phyloP scores from a whole-genome alignment of 1,284 basidiomycete genomes.

The Tetrapyrgos nigripes region DNA sequence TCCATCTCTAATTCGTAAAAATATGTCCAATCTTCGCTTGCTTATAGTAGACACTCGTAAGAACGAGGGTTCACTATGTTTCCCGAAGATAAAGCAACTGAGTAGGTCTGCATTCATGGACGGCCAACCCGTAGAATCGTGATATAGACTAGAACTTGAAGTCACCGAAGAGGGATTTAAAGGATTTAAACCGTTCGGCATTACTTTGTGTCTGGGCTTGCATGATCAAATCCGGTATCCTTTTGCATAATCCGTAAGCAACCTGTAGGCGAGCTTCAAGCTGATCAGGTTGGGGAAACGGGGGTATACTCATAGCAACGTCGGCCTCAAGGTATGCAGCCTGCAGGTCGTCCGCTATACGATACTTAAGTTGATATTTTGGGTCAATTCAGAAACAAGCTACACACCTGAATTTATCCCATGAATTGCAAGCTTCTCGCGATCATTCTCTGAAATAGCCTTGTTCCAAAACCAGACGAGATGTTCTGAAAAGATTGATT shows the following conservation, averaged over 20 bases:
- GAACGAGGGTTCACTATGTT: no score
- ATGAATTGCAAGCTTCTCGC: constrained; percentile 28
- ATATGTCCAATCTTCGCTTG: no score
- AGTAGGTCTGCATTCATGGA: no score
- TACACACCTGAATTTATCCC: constrained; percentile 37
- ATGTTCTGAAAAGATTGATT: constrained; percentile 27
- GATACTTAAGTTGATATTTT: neutral
- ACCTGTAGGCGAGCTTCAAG: constrained; percentile 32
- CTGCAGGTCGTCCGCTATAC: constrained; percentile 39
- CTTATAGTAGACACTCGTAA: no score
- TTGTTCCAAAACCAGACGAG: constrained; percentile 39
- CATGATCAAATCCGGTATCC: constrained; percentile 37
- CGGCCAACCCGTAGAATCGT: no score
- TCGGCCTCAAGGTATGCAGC: constrained; percentile 34
- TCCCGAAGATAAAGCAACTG: no score
- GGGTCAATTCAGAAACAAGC: neutral
- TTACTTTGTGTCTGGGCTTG: constrained; percentile 14
- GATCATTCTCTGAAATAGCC: constrained; percentile 36
- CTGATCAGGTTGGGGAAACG: constrained; percentile 30
- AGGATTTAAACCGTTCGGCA: constrained; percentile 2
- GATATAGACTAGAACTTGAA: no score
- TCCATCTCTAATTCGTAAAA: no score
- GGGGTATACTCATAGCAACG: constrained; percentile 30
- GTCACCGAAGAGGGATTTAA: constrained; percentile 17
- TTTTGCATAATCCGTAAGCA: constrained; percentile 36